These are phyloP conservation scores for Lepidium campestre DNA, from an alignment of 441 rosid genomes.

Conservation along the genomic window DNA sequence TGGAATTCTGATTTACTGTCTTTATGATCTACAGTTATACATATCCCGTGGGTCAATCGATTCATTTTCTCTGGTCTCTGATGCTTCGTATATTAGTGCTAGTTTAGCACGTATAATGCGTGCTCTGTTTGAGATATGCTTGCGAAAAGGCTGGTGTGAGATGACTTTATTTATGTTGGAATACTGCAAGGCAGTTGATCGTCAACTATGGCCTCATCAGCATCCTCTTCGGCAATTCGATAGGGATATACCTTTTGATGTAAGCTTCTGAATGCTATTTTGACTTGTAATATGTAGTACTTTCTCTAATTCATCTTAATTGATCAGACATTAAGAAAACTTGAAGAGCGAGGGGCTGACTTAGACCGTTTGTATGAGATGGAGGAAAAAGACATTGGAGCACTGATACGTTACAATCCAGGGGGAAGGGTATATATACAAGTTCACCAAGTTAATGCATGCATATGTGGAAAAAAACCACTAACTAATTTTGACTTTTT, in stretches of 20 bases:
- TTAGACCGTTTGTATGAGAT: conserved; percentile 86
- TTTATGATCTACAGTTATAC: conserved; percentile 64
- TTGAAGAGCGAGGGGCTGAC: conserved; percentile 91
- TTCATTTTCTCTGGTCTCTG: conserved; percentile 89
- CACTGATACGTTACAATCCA: conserved; percentile 86
- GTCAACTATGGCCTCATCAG: conserved; percentile 95
- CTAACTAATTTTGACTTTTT: conserved; percentile 19
- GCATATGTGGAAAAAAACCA: conserved; percentile 1
- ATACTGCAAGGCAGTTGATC: conserved; percentile 99
- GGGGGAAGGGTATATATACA: conserved; percentile 77
- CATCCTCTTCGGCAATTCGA: conserved; percentile 98
- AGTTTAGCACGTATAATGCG: conserved; percentile 99
- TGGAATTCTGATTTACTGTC: conserved; percentile 24
- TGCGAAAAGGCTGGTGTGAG: conserved; percentile 96
- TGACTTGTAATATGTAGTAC: not conserved
- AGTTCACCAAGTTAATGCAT: conserved; percentile 5
- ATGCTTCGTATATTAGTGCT: conserved; percentile 98
- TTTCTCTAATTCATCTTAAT: conserved; percentile 19
- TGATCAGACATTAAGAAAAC: conserved; percentile 82
- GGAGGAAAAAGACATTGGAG: conserved; percentile 97
- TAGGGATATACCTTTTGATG: conserved; percentile 83
- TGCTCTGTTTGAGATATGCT: conserved; percentile 94
- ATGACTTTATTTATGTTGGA: conserved; percentile 94
- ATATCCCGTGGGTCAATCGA: conserved; percentile 97
- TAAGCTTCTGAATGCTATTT: conserved; percentile 33